Evolutionary conservation across 768 basidiomycete genomes (phyloP), one percentile per base, ranked within the genome.

Genomic region (Hericium rajendrae): DNA sequence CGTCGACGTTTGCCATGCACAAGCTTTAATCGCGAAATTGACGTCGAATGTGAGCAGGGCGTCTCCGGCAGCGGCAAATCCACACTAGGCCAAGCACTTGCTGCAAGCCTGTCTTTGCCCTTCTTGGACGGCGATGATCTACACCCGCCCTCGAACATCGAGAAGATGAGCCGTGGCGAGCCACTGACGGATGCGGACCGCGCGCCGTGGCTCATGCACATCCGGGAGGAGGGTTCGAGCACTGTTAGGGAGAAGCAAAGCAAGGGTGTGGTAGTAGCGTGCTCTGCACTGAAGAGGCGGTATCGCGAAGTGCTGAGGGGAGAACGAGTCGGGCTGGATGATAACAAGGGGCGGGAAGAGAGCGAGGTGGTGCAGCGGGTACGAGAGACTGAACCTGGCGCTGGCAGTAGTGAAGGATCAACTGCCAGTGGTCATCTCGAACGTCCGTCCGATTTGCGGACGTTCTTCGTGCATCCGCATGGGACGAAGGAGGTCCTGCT

Each of bases 61-160:
- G 85, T 88, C 2, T 87, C 78, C 0, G 85, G 85, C 13, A 82
- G 83, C 37, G 86, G 88, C 6, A 88, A 88, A 66, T 80, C 82
- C 24, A 88, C 85, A 20, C 74, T 93, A 1, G 90, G 86, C 0
- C 61, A 60, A 4, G 81, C 80, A 6, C 73, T 94, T 16, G 79
- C 88, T 8, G 64, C 71, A 41, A 73, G 74, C 24, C 74, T 91
- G 51, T 70, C 68, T 18, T 61, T 91, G 60, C 85, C 91, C 1
- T 95, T 88, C 72, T 73, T 92, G 59, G 94, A 97, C 65, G 94
- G 88, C 28, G 94, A 97, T 67, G 84, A 88, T 60, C 76, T 97
- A 28, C 94, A 97, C 67, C 88, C 94, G 1, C 65, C 74, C 20
- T 69, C 79, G 13, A 95, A 97, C 70, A 79, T 94, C 48, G 84